Percentiles rank a stretch among this genome's conserved stretches.
phyloP scores from a whole-genome alignment of 805 yeast species.

The Metschnikowia santaceciliae region DNA sequence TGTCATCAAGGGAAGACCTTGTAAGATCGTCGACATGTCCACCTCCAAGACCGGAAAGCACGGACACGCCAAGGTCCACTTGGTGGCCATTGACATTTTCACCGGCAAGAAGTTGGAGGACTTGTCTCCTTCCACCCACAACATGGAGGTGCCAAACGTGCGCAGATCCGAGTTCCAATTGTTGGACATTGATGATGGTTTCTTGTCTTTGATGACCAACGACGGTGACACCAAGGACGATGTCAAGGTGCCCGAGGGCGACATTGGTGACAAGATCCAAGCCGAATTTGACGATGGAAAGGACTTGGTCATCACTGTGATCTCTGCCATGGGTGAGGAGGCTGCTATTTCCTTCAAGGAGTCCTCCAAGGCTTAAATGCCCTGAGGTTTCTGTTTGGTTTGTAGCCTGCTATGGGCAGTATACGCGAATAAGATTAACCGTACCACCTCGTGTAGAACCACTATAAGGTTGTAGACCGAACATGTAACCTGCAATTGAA shows the following conservation, averaged over 20 bases:
- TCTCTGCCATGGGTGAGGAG: constrained; percentile 99
- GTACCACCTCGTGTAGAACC: neutral
- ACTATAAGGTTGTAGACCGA: neutral
- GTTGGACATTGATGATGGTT: constrained; percentile 98
- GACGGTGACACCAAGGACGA: constrained; percentile 99
- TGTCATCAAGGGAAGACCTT: constrained; percentile 97
- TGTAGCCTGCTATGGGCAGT: constrained; percentile 10
- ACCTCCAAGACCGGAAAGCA: constrained; percentile 99
- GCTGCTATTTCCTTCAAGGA: constrained; percentile 98
- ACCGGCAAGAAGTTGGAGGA: constrained; percentile 99
- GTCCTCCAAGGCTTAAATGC: constrained; percentile 67
- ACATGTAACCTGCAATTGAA: neutral
- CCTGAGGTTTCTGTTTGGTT: constrained; percentile 14
- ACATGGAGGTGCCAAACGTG: constrained; percentile 99
- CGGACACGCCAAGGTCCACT: constrained; percentile 99
- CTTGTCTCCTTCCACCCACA: constrained; percentile 99
- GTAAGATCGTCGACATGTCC: constrained; percentile 99
- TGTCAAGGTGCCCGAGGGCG: constrained; percentile 97
- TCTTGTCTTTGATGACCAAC: constrained; percentile 90
- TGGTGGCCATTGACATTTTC: constrained; percentile 98
- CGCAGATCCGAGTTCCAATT: constrained; percentile 93
- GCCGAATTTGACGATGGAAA: constrained; percentile 96
- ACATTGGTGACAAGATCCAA: constrained; percentile 90
- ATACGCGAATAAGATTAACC: constrained; percentile 5
- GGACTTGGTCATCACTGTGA: constrained; percentile 94